Evolutionary conservation across 495 filamentous ascomycete species (phyloP), one percentile per base, ranked within the genome.

Genomic region (Letharia lupina): DNA sequence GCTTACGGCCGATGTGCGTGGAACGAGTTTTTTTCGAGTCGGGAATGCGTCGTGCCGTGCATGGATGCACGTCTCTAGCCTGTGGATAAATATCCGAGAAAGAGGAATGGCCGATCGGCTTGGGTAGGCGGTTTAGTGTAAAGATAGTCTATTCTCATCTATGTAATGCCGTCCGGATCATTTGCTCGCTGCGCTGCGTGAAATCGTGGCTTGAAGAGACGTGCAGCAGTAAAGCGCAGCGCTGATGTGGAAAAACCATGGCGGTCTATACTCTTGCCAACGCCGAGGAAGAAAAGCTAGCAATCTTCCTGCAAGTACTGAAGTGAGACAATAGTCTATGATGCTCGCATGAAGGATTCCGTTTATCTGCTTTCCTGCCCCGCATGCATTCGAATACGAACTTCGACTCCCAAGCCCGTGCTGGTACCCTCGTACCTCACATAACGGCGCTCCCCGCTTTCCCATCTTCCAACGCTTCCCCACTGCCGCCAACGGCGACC

Each of bases 401-500:
- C 50, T 54, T 15, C 23, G 10, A 13, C 23, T 54, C 33, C 28
- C 50, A 33, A 33, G 1, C 5, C 50, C 23, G 28, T 54, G 37
- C 18, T 54, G 50, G 50, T 54, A 13, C 23, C 23, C 23, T 33
- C 23, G 23, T 31, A 5, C 11, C 50, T 54, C 50, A 54, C 50
- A 54, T 54, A 12, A 54, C 28, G 12, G 50, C 50, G 28, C 50
- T 54, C 50, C 50, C 50, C 23, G 50, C 50, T 33, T 54, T 54
- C 28, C 50, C 50, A 33, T 54, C 50, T 33, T 54, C 50, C 8
- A 54, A 15, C 8, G 50, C 50, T 13, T 54, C 50, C 6, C 23
- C 50, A 4, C 50, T 31, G 23, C 50, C 59, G 31, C 61, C 65
- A 76, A 64, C 64, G 78, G 79, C 52, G 73, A 74, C 61, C 41